Evolutionary conservation across 1,139 yeast species (phyloP).

Genomic region (Pichia sp.): DNA sequence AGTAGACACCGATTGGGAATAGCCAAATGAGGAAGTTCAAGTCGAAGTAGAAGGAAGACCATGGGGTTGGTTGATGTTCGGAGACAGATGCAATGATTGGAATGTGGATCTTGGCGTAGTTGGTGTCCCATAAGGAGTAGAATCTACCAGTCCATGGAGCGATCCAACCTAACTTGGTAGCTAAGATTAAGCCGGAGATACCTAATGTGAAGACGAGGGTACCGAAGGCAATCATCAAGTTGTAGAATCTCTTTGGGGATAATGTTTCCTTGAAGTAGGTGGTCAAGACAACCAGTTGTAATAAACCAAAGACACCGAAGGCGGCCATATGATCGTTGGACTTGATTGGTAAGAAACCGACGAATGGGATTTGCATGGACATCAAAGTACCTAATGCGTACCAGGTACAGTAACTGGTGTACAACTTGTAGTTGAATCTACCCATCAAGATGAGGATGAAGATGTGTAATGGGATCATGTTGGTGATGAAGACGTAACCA

Average conservation of each 20-base stretch:
- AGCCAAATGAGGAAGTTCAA: slow-evolving; percentile 92
- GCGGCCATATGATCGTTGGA: slow-evolving; percentile 99
- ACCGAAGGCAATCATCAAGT: slow-evolving; percentile 58
- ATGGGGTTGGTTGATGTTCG: slow-evolving; percentile 99
- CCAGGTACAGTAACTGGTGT: slow-evolving; percentile 96
- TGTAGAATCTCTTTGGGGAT: slow-evolving; percentile 71
- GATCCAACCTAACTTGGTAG: slow-evolving; percentile 89
- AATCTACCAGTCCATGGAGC: slow-evolving; percentile 99
- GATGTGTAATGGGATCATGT: slow-evolving; percentile 94
- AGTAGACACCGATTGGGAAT: slow-evolving; percentile 96
- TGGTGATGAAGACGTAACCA: slow-evolving; percentile 98
- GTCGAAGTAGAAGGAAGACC: slow-evolving; percentile 98
- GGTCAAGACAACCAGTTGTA: slow-evolving; percentile 89
- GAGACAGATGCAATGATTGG: slow-evolving; percentile 99
- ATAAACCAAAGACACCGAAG: slow-evolving; percentile 92
- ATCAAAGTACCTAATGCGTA: slow-evolving; percentile 95
- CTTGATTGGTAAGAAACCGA: slow-evolving; percentile 94
- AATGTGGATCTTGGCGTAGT: slow-evolving; percentile 95
- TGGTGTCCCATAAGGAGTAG: slow-evolving; percentile 98
- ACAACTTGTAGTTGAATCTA: slow-evolving; percentile 77
- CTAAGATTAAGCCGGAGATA: slow-evolving; percentile 65
- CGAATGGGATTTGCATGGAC: slow-evolving; percentile 99
- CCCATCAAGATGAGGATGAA: slow-evolving; percentile 94
- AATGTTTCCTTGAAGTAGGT: slow-evolving; percentile 76
- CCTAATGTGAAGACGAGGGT: slow-evolving; percentile 59